Evolutionary conservation across 441 rosid species (phyloP), one percentile per base, ranked within the genome.

Genomic region (Pelargonium australe): DNA sequence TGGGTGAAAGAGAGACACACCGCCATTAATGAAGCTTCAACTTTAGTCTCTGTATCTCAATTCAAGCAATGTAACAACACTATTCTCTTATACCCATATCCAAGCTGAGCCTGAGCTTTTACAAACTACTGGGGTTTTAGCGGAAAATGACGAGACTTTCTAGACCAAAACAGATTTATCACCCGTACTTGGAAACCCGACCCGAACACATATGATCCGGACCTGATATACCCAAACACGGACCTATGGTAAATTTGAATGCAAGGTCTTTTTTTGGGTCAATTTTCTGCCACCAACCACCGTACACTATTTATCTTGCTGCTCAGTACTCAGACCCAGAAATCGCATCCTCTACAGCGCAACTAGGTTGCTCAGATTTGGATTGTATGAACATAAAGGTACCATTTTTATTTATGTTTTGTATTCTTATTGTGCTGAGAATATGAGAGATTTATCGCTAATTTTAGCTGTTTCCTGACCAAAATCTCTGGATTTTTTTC

Each of bases 1-100:
- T 85, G 87, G 72, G 83, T 71, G 85, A 86, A 80, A 79, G 86
- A 76, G 73, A 90, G 85, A 73, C 89, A 83, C 69, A 34, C 40
- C 0, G 86, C 81, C 95, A 92, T 92, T 67, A 51, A 74, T 20
- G 64, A 23, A 74, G 72, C 57, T 66, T 31, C 43, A 12, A 20
- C 64, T 25, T 20, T 10, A 61, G 34, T 20, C 64, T 58, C 63
- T 58, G 62, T 16, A 16, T 20, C 62, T 17, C 25, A 57, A 9
- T 57, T 57, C 62, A 25, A 57, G 62, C 28, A n/a, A 57, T 57
- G 62, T 7, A 58, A 58, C 23, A 9, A 58, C 31, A 55, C 61
- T 7, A 55, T 43, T 58, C 28, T 58, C 63, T 58, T 7, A 58
- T 7, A 58, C 63, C 28, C 63, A 58, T 19, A 7, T 17, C 62